These are phyloP conservation scores for Globisporangium acanthophoron DNA, from an alignment of 352 stramenopile species.

Conservation along the genomic window DNA sequence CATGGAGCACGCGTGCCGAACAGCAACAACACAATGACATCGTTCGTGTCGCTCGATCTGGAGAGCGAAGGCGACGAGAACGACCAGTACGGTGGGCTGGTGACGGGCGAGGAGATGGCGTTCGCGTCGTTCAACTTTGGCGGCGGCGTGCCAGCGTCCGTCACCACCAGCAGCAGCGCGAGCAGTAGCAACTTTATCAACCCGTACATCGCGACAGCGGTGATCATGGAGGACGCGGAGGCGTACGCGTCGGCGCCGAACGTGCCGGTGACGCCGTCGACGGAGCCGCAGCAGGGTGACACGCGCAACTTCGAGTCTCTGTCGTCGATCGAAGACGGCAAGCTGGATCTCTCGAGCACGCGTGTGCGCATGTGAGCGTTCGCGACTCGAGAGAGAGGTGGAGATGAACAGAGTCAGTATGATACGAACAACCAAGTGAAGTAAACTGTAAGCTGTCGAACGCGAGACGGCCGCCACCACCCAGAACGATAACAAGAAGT, in stretches of 20 bases:
- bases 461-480: neutral
- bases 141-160: neutral
- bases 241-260: constrained; percentile 4
- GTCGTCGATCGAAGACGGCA: constrained; percentile 26
- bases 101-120: constrained; percentile 10
- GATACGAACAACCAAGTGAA: neutral
- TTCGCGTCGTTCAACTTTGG: constrained; percentile 20
- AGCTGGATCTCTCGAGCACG: constrained; percentile 23
- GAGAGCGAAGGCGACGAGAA: constrained; percentile 4
- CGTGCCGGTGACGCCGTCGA: constrained; percentile 13
- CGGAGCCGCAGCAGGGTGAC: constrained; percentile 11
- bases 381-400: too few relatives aligned
- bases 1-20: neutral
- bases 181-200: constrained; percentile 11
- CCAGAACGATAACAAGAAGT: too few relatives aligned
- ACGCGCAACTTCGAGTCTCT: constrained; percentile 41
- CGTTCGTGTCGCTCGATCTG: constrained; percentile 18
- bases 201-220: constrained; percentile 14
- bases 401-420: neutral
- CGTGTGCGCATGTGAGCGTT: constrained; percentile 27
- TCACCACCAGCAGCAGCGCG: neutral
- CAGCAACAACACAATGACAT: constrained; percentile 16
- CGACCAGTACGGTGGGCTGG: constrained; percentile 1
- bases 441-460: neutral
- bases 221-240: constrained; percentile 18